Evolutionary conservation across 1,284 basidiomycete species (phyloP).

Genomic region (Mycena citricolor): DNA sequence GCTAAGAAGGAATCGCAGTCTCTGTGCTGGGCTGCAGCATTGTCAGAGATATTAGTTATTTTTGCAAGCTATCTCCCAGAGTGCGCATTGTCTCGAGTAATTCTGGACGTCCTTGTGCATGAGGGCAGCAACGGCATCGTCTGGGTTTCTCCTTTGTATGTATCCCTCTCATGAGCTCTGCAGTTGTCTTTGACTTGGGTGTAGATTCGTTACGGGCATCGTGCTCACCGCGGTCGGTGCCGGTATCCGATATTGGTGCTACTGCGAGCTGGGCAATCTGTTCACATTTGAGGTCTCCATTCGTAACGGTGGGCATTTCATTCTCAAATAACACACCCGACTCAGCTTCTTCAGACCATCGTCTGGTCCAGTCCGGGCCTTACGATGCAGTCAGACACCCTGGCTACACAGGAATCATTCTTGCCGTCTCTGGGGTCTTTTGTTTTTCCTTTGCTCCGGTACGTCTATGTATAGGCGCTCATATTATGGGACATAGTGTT

Average conservation of each 20-base stretch:
- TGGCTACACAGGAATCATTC: conserved; percentile 37
- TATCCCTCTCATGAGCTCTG: background rate
- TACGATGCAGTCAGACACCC: conserved; percentile 42
- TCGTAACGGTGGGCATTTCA: too few relatives aligned
- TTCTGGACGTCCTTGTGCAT: conserved; percentile 30
- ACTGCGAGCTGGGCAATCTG: conserved; percentile 37
- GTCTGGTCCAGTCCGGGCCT: conserved; percentile 39
- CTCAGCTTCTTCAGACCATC: too few relatives aligned
- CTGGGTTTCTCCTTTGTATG: conserved; percentile 27
- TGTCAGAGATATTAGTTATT: conserved; percentile 37
- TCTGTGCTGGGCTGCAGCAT: conserved; percentile 37
- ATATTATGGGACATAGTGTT: too few relatives aligned
- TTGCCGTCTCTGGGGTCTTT: conserved; percentile 33
- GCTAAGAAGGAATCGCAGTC: conserved; percentile 25
- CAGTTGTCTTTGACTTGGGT: background rate
- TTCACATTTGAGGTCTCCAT: conserved; percentile 47
- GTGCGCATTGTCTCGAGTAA: conserved; percentile 24
- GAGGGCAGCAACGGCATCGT: conserved; percentile 29
- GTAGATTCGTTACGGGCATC: conserved; percentile 33
- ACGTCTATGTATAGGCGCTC: conserved; percentile 2
- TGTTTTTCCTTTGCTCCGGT: conserved; percentile 22
- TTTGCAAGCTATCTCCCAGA: conserved; percentile 28
- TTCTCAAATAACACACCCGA: too few relatives aligned
- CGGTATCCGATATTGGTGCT: conserved; percentile 30
- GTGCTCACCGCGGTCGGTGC: conserved; percentile 26